phyloP scores from a whole-genome alignment of 352 stramenopile species.

The Elongisporangium anandrum region DNA sequence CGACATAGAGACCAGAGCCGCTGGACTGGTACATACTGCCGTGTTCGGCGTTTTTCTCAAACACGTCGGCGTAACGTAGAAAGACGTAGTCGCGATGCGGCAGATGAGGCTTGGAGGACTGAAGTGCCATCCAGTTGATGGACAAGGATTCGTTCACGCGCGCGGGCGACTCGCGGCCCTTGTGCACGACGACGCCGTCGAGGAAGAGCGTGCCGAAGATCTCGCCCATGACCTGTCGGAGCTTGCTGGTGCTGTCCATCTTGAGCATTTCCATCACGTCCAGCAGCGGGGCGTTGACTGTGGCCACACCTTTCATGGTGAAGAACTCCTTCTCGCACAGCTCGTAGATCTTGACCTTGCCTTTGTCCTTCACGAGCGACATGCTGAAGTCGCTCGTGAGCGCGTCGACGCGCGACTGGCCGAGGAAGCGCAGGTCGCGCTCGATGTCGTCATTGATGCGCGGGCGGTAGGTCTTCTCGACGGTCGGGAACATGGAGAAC shows the following conservation, averaged over 20 bases:
- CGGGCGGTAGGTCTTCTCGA: slow-evolving; percentile 81
- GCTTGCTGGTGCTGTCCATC: slow-evolving; percentile 60
- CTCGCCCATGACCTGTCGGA: slow-evolving; percentile 78
- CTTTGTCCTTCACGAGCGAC: slow-evolving; percentile 70
- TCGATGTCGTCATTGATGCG: slow-evolving; percentile 79
- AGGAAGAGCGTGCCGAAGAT: slow-evolving; percentile 83
- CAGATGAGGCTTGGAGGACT: slow-evolving; percentile 77
- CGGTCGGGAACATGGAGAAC: slow-evolving; percentile 82
- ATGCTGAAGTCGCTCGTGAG: slow-evolving; percentile 80
- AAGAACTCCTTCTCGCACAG: slow-evolving; percentile 80
- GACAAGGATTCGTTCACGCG: slow-evolving; percentile 65
- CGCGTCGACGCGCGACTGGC: slow-evolving; percentile 75
- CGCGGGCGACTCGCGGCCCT: slow-evolving; percentile 38
- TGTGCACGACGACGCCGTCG: slow-evolving; percentile 72
- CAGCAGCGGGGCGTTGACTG: slow-evolving; percentile 58
- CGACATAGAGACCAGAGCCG: slow-evolving; percentile 65
- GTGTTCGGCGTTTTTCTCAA: slow-evolving; percentile 68
- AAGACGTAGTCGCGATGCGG: slow-evolving; percentile 88
- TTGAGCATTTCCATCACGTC: slow-evolving; percentile 80
- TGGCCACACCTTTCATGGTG: slow-evolving; percentile 80
- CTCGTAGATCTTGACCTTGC: slow-evolving; percentile 71
- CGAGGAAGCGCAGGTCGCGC: slow-evolving; percentile 78
- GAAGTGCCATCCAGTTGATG: slow-evolving; percentile 80
- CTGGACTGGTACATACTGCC: slow-evolving; percentile 45
- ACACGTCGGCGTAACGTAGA: slow-evolving; percentile 72